Conservation (phyloP, 2,329 filamentous ascomycete species). For the Talaromyces funiculosus region DNA sequence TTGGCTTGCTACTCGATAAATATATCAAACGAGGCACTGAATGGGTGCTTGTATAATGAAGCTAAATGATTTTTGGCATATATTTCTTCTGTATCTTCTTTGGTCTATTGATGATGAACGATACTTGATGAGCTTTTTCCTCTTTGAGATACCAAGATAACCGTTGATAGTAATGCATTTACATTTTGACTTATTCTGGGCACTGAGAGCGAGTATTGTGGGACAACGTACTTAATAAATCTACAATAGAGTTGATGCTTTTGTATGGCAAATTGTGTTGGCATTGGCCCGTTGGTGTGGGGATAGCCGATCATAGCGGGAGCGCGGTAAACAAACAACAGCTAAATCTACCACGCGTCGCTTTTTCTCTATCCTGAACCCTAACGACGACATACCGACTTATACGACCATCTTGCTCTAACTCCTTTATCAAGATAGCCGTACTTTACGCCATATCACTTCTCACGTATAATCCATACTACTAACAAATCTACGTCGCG, state of each 20-base stretch:
- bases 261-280: neutral
- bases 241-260: neutral
- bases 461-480: neutral
- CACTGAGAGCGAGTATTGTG: neutral
- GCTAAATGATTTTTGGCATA: neutral
- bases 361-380: neutral
- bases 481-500: slow-evolving; percentile 11
- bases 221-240: neutral
- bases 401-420: neutral
- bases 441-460: neutral
- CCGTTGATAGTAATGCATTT: slow-evolving; percentile 7
- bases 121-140: slow-evolving; percentile 12
- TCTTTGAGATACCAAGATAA: slow-evolving; percentile 16
- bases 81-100: slow-evolving; percentile 6
- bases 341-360: neutral
- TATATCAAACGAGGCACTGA: slow-evolving; percentile 95
- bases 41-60: slow-evolving; percentile 62
- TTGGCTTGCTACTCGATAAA: slow-evolving; percentile 83
- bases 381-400: neutral
- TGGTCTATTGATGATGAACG: slow-evolving; percentile 7
- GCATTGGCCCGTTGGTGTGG: slow-evolving; percentile 3
- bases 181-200: neutral
- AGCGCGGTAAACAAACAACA: neutral
- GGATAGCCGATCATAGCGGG: neutral
- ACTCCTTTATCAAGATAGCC: neutral